Evolutionary conservation across 345 rosid genomes (phyloP), one percentile per base, ranked within the genome.

Genomic region (Lepidium sativum): DNA sequence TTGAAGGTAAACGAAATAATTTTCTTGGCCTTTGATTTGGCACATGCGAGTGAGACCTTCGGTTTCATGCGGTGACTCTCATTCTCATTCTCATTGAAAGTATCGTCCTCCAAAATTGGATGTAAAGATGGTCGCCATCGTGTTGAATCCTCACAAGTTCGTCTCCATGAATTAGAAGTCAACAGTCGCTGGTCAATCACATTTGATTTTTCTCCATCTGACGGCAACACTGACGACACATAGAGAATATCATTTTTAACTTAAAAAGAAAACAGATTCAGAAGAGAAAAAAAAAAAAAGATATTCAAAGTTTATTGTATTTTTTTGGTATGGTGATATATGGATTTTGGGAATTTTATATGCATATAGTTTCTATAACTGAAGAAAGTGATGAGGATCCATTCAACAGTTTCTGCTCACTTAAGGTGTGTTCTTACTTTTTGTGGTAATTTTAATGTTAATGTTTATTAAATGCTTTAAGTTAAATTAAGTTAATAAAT

Each of bases 61-160:
- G 18, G 0, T 7, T 10, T 48, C 39, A 48, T 13, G n/a, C 13
- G 47, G 3, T 54, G 45, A 62, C 6, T 39, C 6, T 71, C 75
- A 10, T 15, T 25, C 29, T 25, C 29, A 25, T 25, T 25, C 6
- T 25, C 29, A 25, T 25, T 25, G 25, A 2, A 2, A 2, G 29
- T 2, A 3, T 40, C 52, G 0, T 55, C 64, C 20, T 71, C 75
- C 6, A 48, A 39, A 2, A 71, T 71, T 2, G 75, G 70, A 48
- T 71, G 44, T 16, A 71, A 64, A 2, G 75, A 71, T 3, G 75
- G 75, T 48, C 15, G 65, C 75, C 75, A 71, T 20, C 70, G 65
- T 39, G 38, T 63, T 4, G 65, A 55, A 38, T 48, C 38, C 1
- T 10, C 52, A 55, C 15, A 37, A 0, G 40, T 54, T 6, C 6